Conservation (phyloP, 768 basidiomycete species). For the Psilocybe cubensis region DNA sequence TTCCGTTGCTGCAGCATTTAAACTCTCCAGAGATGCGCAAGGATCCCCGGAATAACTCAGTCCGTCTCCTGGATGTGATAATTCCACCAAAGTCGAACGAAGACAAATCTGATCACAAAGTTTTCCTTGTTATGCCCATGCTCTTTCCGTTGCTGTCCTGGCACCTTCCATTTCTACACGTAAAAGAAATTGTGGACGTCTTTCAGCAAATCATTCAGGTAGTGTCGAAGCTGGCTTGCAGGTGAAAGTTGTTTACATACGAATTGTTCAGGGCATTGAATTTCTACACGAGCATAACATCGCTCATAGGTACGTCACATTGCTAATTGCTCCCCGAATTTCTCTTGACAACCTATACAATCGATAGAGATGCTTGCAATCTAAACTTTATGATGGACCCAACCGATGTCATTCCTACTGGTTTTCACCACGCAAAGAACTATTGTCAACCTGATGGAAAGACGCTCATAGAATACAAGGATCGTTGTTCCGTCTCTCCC, state of each 20-base stretch:
- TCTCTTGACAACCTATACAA: neutral
- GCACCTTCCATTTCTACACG: conserved; percentile 21
- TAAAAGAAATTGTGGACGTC: conserved; percentile 24
- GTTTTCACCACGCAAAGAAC: conserved; percentile 11
- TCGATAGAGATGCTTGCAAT: conserved; percentile 18
- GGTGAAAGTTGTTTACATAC: neutral
- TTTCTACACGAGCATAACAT: no score
- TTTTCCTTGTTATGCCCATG: conserved; percentile 26
- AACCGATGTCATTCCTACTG: conserved; percentile 14
- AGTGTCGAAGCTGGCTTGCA: neutral
- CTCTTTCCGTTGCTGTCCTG: conserved; percentile 15
- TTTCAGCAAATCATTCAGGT: conserved; percentile 27
- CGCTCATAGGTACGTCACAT: conserved; percentile 20
- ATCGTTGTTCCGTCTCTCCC: conserved; percentile 24
- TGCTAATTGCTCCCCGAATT: neutral
- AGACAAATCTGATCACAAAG: neutral
- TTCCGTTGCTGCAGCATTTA: conserved; percentile 14
- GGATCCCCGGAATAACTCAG: conserved; percentile 25
- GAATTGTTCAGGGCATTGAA: conserved; percentile 14
- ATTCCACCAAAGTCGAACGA: conserved; percentile 8
- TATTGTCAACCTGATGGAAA: neutral
- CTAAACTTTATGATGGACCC: conserved; percentile 24
- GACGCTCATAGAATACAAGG: neutral
- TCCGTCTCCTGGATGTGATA: conserved; percentile 27
- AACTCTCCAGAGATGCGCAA: conserved; percentile 2